These are phyloP conservation scores for Fusarium circinatum DNA, from an alignment of 2,329 filamentous ascomycete species.

Conservation along the genomic window DNA sequence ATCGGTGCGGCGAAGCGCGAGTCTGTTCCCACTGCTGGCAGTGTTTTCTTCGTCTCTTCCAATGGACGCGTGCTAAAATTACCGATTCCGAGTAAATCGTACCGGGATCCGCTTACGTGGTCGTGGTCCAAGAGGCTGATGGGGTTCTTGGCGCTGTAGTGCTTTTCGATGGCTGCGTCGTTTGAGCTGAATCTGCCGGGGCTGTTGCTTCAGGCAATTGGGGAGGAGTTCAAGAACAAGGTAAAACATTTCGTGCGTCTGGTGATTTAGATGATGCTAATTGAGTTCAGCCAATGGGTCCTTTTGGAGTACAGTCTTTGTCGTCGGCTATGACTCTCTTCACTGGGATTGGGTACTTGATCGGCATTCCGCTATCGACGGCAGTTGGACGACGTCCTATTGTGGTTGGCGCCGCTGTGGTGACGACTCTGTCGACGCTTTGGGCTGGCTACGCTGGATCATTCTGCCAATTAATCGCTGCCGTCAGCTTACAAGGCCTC, in stretches of 20 bases:
- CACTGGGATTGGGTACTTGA: slow-evolving; percentile 8
- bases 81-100: slow-evolving; percentile 31
- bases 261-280: accelerated
- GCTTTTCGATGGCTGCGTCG: slow-evolving; percentile 8
- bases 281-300: not conserved
- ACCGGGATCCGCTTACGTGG: slow-evolving; percentile 36
- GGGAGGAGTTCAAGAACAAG: slow-evolving; percentile 4
- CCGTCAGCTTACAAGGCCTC: slow-evolving; percentile 14
- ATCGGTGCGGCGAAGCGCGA: not conserved
- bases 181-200: slow-evolving; percentile 26
- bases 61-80: slow-evolving; percentile 26
- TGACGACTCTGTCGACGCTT: slow-evolving; percentile 2
- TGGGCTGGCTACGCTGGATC: slow-evolving; percentile 15
- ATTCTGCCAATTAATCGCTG: slow-evolving; percentile 9
- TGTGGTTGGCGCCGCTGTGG: not conserved
- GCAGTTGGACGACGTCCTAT: slow-evolving; percentile 29
- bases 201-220: not conserved
- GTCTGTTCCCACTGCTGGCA: slow-evolving; percentile 37
- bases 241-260: not conserved
- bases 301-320: not conserved
- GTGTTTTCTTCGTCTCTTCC: slow-evolving; percentile 38
- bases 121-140: slow-evolving; percentile 7
- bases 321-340: slow-evolving; percentile 29
- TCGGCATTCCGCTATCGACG: slow-evolving; percentile 25
- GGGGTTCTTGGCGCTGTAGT: slow-evolving; percentile 14